Evolutionary conservation across 345 rosid genomes (phyloP).

Genomic region (Excoecaria cochinchinensis): DNA sequence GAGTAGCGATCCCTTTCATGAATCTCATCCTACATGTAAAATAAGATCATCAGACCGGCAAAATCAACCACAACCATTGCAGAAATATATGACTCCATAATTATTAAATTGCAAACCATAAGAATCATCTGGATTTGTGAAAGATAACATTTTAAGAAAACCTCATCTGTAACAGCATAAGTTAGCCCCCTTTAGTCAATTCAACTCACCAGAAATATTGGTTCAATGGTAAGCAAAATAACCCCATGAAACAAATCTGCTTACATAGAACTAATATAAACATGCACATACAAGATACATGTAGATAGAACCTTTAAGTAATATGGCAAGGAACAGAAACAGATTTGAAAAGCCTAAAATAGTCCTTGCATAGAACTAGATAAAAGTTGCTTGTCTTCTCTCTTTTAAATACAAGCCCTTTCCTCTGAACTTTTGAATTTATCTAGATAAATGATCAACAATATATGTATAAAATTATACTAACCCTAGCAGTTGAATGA

Average conservation of each 20-base stretch:
- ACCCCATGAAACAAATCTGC: background rate
- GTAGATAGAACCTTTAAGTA: background rate
- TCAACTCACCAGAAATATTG: background rate
- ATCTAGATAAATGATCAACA: background rate
- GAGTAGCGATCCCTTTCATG: constrained; percentile 96
- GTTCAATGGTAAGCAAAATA: background rate
- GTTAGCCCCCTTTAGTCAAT: background rate
- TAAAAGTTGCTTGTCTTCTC: background rate
- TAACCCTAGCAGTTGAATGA: background rate
- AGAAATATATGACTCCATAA: background rate
- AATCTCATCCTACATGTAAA: constrained; percentile 77
- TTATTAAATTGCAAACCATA: background rate
- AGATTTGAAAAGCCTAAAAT: background rate
- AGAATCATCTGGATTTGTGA: background rate
- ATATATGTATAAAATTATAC: background rate
- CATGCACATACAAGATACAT: no score
- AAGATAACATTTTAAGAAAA: background rate
- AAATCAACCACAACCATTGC: constrained; percentile 17
- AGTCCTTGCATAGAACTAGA: background rate
- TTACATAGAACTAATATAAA: background rate
- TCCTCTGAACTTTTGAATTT: background rate
- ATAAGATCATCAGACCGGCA: constrained; percentile 23
- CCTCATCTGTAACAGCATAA: background rate
- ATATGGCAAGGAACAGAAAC: background rate
- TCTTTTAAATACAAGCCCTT: background rate